These are phyloP conservation scores for Mortierella sp. DNA, from an alignment of 371 early-diverging fungal species.

Conservation along the genomic window DNA sequence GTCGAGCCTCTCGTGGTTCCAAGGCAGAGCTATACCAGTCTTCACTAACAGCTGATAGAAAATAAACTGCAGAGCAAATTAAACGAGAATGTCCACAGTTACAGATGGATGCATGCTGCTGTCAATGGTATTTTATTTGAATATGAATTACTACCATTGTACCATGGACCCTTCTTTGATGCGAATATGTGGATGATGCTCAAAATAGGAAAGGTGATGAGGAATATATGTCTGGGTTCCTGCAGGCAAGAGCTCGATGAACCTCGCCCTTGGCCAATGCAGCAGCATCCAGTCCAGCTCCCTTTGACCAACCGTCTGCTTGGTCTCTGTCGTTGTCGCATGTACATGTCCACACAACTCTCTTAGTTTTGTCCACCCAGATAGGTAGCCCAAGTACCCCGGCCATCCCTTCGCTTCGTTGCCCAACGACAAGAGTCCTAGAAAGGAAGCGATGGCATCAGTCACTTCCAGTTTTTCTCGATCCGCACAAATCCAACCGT, in stretches of 20 bases:
- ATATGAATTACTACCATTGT: no score
- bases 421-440: neutral
- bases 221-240: no score
- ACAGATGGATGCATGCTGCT: no score
- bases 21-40: no score
- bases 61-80: no score
- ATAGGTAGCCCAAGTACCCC: neutral
- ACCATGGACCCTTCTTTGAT: no score
- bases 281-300: neutral
- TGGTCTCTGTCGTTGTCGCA: neutral
- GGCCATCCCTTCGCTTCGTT: neutral
- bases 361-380: neutral
- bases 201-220: no score
- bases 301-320: neutral
- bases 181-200: no score
- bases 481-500: neutral
- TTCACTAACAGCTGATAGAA: no score
- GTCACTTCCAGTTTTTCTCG: neutral
- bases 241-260: neutral
- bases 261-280: neutral
- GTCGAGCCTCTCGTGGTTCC: no score
- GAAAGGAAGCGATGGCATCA: neutral
- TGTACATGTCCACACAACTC: neutral
- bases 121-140: no score
- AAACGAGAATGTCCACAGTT: no score